Percentiles rank a stretch among this genome's conserved stretches.
These are phyloP conservation scores for Globisporangium yorkense DNA, from an alignment of 352 stramenopile species.

Conservation along the genomic window DNA sequence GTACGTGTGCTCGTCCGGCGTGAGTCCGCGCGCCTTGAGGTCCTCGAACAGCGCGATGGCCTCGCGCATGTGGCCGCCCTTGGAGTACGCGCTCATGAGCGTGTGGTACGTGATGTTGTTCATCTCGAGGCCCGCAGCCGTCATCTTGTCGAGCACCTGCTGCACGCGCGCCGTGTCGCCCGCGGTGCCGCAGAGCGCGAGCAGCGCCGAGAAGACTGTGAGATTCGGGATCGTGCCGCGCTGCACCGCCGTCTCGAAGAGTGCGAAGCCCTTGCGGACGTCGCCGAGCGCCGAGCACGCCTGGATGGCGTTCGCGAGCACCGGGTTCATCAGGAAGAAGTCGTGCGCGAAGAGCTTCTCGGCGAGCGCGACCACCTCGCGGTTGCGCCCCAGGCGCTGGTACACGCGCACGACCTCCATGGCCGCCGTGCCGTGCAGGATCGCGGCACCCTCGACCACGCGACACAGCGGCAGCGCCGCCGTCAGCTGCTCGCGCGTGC, in stretches of 20 bases:
- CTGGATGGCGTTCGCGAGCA: conserved; percentile 56
- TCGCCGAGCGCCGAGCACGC: conserved; percentile 43
- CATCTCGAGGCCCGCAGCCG: conserved; percentile 44
- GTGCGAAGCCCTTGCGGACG: conserved; percentile 45
- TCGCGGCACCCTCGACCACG: conserved; percentile 29
- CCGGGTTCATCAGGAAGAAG: conserved; percentile 60
- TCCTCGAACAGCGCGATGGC: conserved; percentile 54
- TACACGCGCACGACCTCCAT: conserved; percentile 66
- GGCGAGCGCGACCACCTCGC: conserved; percentile 40
- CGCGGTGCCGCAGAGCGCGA: conserved; percentile 37
- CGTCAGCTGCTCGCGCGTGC: conserved; percentile 42
- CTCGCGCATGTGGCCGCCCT: conserved; percentile 34
- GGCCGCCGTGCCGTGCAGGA: conserved; percentile 32
- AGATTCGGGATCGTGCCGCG: conserved; percentile 67
- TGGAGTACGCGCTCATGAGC: conserved; percentile 65
- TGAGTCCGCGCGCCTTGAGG: conserved; percentile 46
- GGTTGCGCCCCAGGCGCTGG: conserved; percentile 40
- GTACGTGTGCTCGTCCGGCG: conserved; percentile 52
- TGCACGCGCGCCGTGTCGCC: conserved; percentile 48
- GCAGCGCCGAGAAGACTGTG: conserved; percentile 51
- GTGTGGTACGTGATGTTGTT: conserved; percentile 71
- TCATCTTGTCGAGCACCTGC: conserved; percentile 47
- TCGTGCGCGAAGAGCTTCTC: conserved; percentile 49
- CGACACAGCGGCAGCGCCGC: conserved; percentile 53
- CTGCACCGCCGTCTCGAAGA: conserved; percentile 49